Evolutionary conservation across 1,139 yeast species (phyloP).

Genomic region (Magnusiomyces magnusii): DNA sequence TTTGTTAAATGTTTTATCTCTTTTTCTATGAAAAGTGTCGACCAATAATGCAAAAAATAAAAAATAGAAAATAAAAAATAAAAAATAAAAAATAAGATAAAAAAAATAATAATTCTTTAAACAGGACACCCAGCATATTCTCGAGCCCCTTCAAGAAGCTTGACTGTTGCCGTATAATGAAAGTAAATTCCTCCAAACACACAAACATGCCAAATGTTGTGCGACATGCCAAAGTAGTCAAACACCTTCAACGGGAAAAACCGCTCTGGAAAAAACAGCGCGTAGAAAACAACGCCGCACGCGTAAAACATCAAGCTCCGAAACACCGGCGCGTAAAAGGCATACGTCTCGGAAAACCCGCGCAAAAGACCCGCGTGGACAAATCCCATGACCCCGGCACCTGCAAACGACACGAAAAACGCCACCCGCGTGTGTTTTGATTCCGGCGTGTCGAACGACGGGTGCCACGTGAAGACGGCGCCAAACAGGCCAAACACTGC

Average conservation of each 20-base stretch:
- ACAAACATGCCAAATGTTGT: slow-evolving; percentile 89
- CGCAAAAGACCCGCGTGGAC: slow-evolving; percentile 49
- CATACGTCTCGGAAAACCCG: slow-evolving; percentile 47
- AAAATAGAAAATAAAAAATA: too few species aligned
- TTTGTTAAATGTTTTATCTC: too few species aligned
- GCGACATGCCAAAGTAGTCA: slow-evolving; percentile 82
- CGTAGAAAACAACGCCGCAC: slow-evolving; percentile 81
- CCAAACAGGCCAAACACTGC: slow-evolving; percentile 63
- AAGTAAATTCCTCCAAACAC: slow-evolving; percentile 84
- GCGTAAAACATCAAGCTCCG: slow-evolving; percentile 68
- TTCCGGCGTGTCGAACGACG: slow-evolving; percentile 81
- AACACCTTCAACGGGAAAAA: slow-evolving; percentile 47
- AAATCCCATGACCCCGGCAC: slow-evolving; percentile 63
- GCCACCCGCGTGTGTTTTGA: slow-evolving; percentile 70
- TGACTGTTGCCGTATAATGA: slow-evolving; percentile 70
- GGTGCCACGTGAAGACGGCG: slow-evolving; percentile 79
- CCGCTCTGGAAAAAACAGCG: slow-evolving; percentile 83
- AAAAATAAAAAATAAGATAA: too few species aligned
- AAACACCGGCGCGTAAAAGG: slow-evolving; percentile 53
- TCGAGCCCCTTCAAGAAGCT: slow-evolving; percentile 48
- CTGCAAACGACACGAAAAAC: slow-evolving; percentile 77
- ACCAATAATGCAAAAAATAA: too few species aligned
- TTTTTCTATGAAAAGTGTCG: too few species aligned
- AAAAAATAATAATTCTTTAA: background rate
- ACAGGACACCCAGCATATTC: slow-evolving; percentile 25